Conservation (phyloP, 31 red algal species). For the Bonnemaisonia californica region DNA sequence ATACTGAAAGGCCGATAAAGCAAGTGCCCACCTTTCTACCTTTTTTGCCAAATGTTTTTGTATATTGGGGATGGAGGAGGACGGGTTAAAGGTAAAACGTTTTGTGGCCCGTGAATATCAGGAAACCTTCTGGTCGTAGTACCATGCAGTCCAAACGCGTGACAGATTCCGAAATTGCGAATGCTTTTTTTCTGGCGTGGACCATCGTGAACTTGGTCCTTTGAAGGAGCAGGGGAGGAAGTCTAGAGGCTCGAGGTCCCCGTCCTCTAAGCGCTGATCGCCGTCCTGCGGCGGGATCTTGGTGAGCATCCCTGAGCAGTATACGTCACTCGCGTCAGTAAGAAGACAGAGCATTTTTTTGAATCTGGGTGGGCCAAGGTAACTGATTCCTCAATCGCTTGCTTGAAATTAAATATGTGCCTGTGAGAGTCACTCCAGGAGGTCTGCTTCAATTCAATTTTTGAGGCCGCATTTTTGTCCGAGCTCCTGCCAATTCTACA, state of each 20-base stretch:
- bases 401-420: constrained; percentile 28
- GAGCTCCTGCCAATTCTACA: not conserved
- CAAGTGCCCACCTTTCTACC: constrained; percentile 14
- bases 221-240: constrained; percentile 28
- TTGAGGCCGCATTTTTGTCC: constrained; percentile 22
- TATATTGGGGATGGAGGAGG: not conserved
- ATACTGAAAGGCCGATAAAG: constrained; percentile 7
- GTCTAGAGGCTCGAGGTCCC: constrained; percentile 2
- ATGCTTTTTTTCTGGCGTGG: constrained; percentile 31
- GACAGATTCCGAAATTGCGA: constrained; percentile 17
- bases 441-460: constrained; percentile 29
- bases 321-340: constrained; percentile 6
- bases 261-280: not conserved
- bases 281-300: constrained; percentile 10
- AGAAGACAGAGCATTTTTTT: constrained; percentile 32
- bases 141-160: constrained; percentile 21
- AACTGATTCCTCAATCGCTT: constrained; percentile 23
- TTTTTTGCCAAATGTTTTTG: constrained; percentile 31
- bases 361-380: constrained; percentile 10
- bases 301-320: constrained; percentile 44
- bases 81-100: no score
- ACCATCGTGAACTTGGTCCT: constrained; percentile 32
- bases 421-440: constrained; percentile 9
- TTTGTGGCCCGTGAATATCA: constrained; percentile 9
- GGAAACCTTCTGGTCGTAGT: not conserved